These are phyloP conservation scores for Candida nanaspora DNA, from an alignment of 805 yeast genomes.

Conservation along the genomic window DNA sequence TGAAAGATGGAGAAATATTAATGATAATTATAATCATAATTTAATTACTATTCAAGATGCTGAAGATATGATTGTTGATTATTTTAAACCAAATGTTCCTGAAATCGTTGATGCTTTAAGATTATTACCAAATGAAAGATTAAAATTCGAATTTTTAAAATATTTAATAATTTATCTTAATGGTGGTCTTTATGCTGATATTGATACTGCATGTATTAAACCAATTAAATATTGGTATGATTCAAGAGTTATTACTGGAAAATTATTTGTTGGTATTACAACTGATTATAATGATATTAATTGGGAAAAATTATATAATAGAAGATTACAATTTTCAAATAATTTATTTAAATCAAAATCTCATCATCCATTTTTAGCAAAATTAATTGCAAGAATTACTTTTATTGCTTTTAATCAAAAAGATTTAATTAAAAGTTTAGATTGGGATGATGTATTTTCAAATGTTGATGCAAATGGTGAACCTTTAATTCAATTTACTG, in stretches of 20 bases:
- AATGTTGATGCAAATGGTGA: constrained; percentile 24
- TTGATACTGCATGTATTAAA: constrained; percentile 48
- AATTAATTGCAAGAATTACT: constrained; percentile 17
- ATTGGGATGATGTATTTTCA: constrained; percentile 22
- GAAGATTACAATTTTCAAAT: constrained; percentile 15
- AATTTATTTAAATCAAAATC: constrained; percentile 15
- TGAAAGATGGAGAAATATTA: constrained; percentile 26
- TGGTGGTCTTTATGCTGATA: constrained; percentile 61
- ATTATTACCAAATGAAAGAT: constrained; percentile 38
- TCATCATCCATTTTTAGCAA: constrained; percentile 19
- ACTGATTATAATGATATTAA: constrained; percentile 17
- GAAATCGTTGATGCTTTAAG: constrained; percentile 40
- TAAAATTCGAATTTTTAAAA: constrained; percentile 47
- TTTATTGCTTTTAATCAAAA: constrained; percentile 12
- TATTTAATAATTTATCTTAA: constrained; percentile 42
- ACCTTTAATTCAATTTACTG: constrained; percentile 25
- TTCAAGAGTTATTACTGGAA: constrained; percentile 8
- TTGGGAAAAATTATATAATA: constrained; percentile 18
- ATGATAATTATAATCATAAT: constrained; percentile 22
- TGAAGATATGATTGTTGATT: constrained; percentile 9
- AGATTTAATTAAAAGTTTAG: constrained; percentile 7
- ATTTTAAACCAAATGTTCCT: constrained; percentile 26
- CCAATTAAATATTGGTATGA: constrained; percentile 29
- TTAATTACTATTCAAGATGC: constrained; percentile 12
- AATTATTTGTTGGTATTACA: constrained; percentile 13